Base-by-base conservation (phyloP, 306 rosid genomes). In the Phaseolus lunatus region DNA sequence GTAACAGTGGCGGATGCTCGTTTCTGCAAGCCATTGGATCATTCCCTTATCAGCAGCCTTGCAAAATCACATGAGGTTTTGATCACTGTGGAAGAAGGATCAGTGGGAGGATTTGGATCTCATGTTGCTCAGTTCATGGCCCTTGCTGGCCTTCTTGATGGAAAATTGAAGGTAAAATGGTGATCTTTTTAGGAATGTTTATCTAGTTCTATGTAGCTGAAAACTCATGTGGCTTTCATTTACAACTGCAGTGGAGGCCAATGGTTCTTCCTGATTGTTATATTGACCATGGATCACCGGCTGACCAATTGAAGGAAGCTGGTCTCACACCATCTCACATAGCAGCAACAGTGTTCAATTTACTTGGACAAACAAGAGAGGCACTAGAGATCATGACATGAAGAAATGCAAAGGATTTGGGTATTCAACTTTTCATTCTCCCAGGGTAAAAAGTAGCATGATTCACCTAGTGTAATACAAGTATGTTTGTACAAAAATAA, bases 91-190 rank as follows among this genome's bases (percentile, higher is more conserved):
- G 97, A 94, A 87, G 97, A 94, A 85, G 98, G 98, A 72, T 94
- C 97, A 9, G 85, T 94, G 8, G 97, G 97, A 67, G 98, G 98
- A 20, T 94, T 94, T 53, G 96, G 96, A 6, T 94, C 98, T 44
- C 98, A 92, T 73, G 98, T 94, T 84, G 96, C 74, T 66, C 98
- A 94, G 80, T 94, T 94, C 84, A 72, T 94, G 82, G 92, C 98
- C 72, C 93, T 90, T 43, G 96, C 89, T 78, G 97, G 95, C 75
- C 98, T 94, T 69, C 95, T 94, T 59, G 96, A 94, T 74, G 93
- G 93, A 54, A 87, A 89, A 15, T 45, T 91, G 49, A 94, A 85
- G 97, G 97, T 94, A 80, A 7, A 19, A 41, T 48, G 44, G 63
- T 27, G 48, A 43, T 31, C 6, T 31, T 31, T 31, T 31, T 31